Base-by-base conservation (phyloP, 768 basidiomycete genomes). In the Xerocomellus amylosporus region DNA sequence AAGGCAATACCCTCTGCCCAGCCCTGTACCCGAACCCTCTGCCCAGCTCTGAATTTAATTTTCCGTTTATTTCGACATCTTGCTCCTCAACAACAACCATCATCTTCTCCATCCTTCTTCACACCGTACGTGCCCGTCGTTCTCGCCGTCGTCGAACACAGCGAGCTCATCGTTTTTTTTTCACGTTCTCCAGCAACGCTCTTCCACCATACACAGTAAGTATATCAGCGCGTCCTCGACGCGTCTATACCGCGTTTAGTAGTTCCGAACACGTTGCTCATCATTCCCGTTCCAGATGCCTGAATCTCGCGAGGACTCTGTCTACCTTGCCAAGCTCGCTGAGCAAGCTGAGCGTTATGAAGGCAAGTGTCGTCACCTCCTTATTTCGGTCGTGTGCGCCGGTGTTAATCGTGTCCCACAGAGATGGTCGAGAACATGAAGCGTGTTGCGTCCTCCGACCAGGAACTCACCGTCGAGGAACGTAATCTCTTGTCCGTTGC, bases 381-480 rank as follows among this genome's bases (percentile, higher is more conserved):
- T 48, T 34, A 15, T 40, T 48, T 47, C 37, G 33, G 53, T 57
- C 51, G 54, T 56, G 59, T 56, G 40, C 59, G 53, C 44, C 63
- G 33, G 47, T 49, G 56, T 33, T 48, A 5, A 63, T 59, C 47
- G 26, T 46, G 40, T 46, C 30, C 55, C 54, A 26, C 74, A 87
- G 91, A 97, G 76, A 97, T 97, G 95, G 95, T 97, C 64, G 91
- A 93, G 77, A 96, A 95, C 84, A 98, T 98, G 95, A 98, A 98
- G 86, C 86, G 85, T 59, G 95, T 98, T 62, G 95, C 95, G 54
- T 94, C 93, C 31, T 94, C 93, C 56, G 93, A 96, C 83, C 90
- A 95, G 75, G 95, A 98, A 69, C 89, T 98, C 69, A 96, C 94
- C 56, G 93, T 98, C 42, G 95, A 98, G 78, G 95, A 98, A 77